Base-by-base conservation (phyloP, 371 early-diverging fungal genomes). In the Rhizopus stolonifer region DNA sequence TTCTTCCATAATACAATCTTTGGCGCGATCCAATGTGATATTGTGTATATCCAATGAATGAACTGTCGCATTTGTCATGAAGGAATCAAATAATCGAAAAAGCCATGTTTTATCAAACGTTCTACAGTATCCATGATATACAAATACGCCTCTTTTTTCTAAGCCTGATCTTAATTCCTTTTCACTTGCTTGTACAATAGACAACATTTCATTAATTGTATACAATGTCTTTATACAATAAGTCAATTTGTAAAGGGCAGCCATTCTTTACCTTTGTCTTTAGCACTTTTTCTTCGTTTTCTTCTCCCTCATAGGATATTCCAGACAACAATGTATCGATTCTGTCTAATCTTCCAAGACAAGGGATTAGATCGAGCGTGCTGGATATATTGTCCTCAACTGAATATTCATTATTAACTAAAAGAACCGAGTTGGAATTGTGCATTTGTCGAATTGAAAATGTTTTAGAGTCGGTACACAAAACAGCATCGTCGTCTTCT, bases 401-500 rank as follows among this genome's bases (percentile, higher is more conserved):
- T 11, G 18, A 46, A 24, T 59, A 51, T 9, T 44, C 57, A 7
- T 46, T 26, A 8, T 40, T 38, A 18, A 58, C 11, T 21, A 82
- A 46, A 2, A 85, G 33, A 14, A 79, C 46, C 1, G 81, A 74
- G 49, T 85, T 85, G 19, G 85, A 85, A 23, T 75, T 78, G 43
- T 79, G 66, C 23, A 77, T 83, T 60, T 75, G 64, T 25, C 76
- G 70, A 23, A 82, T 45, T 33, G 54, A 53, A 52, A 64, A 85
- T 0, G 85, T 82, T n/a, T 56, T 54, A 0, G 50, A 52, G 8
- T 58, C 56, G 24, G 83, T 81, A 65, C 83, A 82, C 24, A 84
- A 53, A 3, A 82, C 82, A 7, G 83, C 83, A 42, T 79, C 81
- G 46, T 82, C 83, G 17, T 79, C 75, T 5, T 71, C 62, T 17